Conservation (phyloP, 2,329 filamentous ascomycete species). For the Colletotrichum cereale region DNA sequence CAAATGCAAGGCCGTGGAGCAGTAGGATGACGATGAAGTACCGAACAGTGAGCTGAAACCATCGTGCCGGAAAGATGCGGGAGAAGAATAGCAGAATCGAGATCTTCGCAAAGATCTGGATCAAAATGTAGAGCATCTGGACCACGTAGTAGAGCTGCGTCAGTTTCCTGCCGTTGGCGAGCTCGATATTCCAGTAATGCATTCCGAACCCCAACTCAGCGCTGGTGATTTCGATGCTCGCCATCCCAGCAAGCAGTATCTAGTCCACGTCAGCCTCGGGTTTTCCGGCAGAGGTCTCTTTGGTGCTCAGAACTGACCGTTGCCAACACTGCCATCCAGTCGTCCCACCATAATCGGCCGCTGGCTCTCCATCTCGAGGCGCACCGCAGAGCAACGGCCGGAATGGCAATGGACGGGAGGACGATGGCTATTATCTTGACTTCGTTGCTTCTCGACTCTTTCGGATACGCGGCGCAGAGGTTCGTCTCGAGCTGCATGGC, state of each 20-base stretch:
- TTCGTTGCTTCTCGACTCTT: constrained; percentile 40
- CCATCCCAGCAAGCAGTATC: constrained; percentile 39
- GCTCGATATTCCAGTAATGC: constrained; percentile 45
- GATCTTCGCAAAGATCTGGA: constrained; percentile 45
- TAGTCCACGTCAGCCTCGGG: constrained; percentile 11
- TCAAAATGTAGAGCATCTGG: constrained; percentile 44
- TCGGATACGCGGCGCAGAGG: constrained; percentile 42
- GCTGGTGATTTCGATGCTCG: constrained; percentile 42
- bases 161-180: constrained; percentile 29
- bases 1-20: constrained; percentile 41
- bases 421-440: constrained; percentile 46
- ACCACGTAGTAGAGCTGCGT: constrained; percentile 41
- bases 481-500: constrained; percentile 17
- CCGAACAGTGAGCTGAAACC: constrained; percentile 40
- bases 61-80: constrained; percentile 41
- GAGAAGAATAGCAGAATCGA: constrained; percentile 45
- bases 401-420: constrained; percentile 38
- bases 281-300: neutral
- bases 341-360: constrained; percentile 42
- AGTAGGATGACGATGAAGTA: constrained; percentile 39
- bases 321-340: constrained; percentile 37
- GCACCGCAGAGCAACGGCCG: constrained; percentile 40
- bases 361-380: constrained; percentile 39
- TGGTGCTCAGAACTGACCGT: constrained; percentile 19
- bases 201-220: constrained; percentile 43